Evolutionary conservation across 768 basidiomycete genomes (phyloP).

Genomic region (Boletus speciosus): DNA sequence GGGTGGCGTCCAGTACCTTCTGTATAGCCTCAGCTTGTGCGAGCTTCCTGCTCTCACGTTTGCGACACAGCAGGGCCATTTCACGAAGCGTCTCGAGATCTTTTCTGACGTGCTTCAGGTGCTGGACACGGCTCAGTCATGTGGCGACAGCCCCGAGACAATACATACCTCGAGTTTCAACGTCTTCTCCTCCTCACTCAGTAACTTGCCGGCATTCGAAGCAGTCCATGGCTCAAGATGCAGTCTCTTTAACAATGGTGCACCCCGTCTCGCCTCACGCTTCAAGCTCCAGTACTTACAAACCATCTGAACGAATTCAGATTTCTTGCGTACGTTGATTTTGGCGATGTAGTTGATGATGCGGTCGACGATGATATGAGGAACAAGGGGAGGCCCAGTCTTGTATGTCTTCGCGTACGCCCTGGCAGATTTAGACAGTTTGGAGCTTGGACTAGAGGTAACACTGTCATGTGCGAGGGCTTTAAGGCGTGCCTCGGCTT

Average conservation of each 20-base stretch:
- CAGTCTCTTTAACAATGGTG: slow-evolving; percentile 86
- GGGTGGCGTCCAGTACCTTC: slow-evolving; percentile 53
- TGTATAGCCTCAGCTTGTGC: slow-evolving; percentile 65
- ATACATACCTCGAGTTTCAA: slow-evolving; percentile 74
- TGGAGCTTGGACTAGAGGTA: slow-evolving; percentile 39
- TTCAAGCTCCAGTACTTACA: slow-evolving; percentile 98
- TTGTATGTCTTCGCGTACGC: slow-evolving; percentile 92
- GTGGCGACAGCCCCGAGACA: not conserved
- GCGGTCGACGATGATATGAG: slow-evolving; percentile 75
- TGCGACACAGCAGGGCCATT: slow-evolving; percentile 63
- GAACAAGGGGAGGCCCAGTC: slow-evolving; percentile 90
- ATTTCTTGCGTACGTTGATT: slow-evolving; percentile 69
- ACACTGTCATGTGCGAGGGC: slow-evolving; percentile 46
- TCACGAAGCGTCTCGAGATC: slow-evolving; percentile 75
- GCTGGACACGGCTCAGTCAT: slow-evolving; percentile 27
- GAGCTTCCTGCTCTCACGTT: slow-evolving; percentile 81
- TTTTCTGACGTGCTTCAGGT: slow-evolving; percentile 59
- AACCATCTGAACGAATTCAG: slow-evolving; percentile 69
- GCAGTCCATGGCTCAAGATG: slow-evolving; percentile 99
- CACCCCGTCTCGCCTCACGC: slow-evolving; percentile 87
- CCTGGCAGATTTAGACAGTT: slow-evolving; percentile 73
- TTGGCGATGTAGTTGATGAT: slow-evolving; percentile 72
- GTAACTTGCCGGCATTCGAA: slow-evolving; percentile 52
- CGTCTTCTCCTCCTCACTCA: slow-evolving; percentile 79
- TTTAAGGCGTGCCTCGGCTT: slow-evolving; percentile 58